phyloP scores from a whole-genome alignment of 306 rosid genomes.

The Arachis hypogaea region DNA sequence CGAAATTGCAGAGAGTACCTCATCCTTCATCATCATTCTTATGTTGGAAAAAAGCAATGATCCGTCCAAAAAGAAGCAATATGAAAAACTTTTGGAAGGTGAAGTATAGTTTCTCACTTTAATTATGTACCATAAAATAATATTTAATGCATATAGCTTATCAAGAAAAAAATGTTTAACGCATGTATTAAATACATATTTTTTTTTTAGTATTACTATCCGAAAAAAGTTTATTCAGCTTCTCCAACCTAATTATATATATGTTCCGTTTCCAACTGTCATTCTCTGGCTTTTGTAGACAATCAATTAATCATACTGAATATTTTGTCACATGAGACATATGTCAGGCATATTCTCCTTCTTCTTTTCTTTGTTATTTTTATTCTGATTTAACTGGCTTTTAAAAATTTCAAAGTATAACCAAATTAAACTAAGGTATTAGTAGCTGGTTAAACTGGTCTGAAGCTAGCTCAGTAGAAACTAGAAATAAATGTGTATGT shows the following conservation, averaged over 20 bases:
- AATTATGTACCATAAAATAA: no score
- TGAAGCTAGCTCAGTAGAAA: neutral
- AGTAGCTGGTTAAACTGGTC: neutral
- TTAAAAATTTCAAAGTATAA: neutral
- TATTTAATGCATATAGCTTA: no score
- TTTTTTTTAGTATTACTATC: neutral
- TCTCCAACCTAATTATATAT: neutral
- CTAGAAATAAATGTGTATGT: neutral
- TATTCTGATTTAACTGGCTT: neutral
- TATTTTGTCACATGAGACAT: neutral
- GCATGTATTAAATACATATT: neutral
- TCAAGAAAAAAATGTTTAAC: neutral
- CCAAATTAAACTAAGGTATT: neutral
- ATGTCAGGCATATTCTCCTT: neutral
- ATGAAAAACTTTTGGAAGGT: neutral
- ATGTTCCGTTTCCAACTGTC: neutral
- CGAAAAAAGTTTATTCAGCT: neutral
- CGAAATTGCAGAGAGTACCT: neutral
- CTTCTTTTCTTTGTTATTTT: neutral
- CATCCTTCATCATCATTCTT: no score
- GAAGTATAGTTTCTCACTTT: no score
- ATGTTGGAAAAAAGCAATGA: no score
- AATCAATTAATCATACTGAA: no score
- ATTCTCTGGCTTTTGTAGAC: neutral
- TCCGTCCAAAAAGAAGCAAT: neutral